Base-by-base conservation (phyloP, 2,329 filamentous ascomycete species). In the Ascochyta clinopodiicola region DNA sequence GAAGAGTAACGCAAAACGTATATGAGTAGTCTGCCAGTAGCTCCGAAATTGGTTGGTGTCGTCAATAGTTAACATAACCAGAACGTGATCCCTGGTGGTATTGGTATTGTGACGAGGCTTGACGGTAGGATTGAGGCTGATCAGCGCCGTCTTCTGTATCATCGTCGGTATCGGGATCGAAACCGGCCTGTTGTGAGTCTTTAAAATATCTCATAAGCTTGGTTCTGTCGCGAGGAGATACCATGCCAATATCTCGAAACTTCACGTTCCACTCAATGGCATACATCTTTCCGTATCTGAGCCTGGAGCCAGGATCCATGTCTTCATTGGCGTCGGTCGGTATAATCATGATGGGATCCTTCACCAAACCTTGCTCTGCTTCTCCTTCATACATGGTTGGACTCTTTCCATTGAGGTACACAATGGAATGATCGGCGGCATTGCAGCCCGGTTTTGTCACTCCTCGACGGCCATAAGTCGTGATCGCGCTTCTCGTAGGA, bases 251-350 rank as follows among this genome's bases (percentile, higher is more conserved):
- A 2, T 76, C 68, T 25, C 75, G 74, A 5, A 79, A 75, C 51
- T 76, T 79, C 34, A 78, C 64, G 44, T 80, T 79, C 60, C 75
- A 74, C 46, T 80, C 75, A 24, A 81, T 74, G 0, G 74, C 76
- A 56, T 76, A 64, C 1, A 32, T 40, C n/a, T 79, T 79, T 2
- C 70, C 72, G 32, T 78, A 79, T 10, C 78, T 75, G 4, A 81
- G 53, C 2, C 77, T 70, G 3, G 77, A 80, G 31, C 72, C 66
- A 0, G 13, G 8, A 15, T 75, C 48, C 5, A 80, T 60, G 3
- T 50, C 67, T 19, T 71, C 52, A 2, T 56, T 48, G 0, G 43
- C 22, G 13, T 57, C 56, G 0, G 59, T 51, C 0, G 71, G 71
- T 1, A 60, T 29, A 10, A 81, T 63, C 27, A 65, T 64, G 4